These are phyloP conservation scores for Alloteropsis semialata DNA, from an alignment of 176 grass and related monocot genomes.

Conservation along the genomic window DNA sequence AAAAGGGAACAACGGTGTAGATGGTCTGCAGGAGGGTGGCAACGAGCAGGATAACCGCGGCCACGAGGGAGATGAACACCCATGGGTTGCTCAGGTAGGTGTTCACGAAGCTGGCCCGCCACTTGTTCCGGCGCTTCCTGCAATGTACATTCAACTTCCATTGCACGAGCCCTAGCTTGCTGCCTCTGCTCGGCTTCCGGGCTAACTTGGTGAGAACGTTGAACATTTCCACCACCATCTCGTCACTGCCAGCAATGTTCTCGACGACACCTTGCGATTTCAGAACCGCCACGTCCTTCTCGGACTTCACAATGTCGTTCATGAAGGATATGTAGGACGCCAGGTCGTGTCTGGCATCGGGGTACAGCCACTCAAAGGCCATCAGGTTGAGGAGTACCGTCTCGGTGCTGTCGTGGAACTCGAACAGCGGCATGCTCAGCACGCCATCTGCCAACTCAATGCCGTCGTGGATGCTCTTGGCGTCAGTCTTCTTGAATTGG, in stretches of 20 bases:
- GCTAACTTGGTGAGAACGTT: slow-evolving; percentile 9
- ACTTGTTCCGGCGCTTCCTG: neutral
- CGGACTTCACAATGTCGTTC: slow-evolving; percentile 48
- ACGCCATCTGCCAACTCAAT: neutral
- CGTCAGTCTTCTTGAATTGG: slow-evolving; percentile 33
- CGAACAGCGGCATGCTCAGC: slow-evolving; percentile 36
- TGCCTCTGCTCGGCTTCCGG: accelerated
- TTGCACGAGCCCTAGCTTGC: neutral
- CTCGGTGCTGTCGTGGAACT: slow-evolving; percentile 36
- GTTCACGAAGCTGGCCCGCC: neutral
- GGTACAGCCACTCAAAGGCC: slow-evolving; percentile 57
- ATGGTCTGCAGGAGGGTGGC: neutral
- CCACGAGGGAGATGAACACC: neutral
- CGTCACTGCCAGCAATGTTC: neutral
- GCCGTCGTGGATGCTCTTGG: neutral
- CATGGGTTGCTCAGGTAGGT: neutral
- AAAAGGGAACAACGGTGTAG: neutral
- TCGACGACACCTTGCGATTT: slow-evolving; percentile 4
- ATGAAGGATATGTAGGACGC: slow-evolving; percentile 43
- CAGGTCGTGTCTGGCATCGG: slow-evolving; percentile 21
- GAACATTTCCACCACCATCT: slow-evolving; percentile 21
- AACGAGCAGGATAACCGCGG: neutral
- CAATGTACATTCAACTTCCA: neutral
- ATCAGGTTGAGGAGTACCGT: slow-evolving; percentile 53
- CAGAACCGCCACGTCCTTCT: slow-evolving; percentile 49